Percentiles rank a stretch among this genome's conserved stretches.
These are phyloP conservation scores for Hondaea fermentalgiana DNA, from an alignment of 108 stramenopile species.

Conservation along the genomic window DNA sequence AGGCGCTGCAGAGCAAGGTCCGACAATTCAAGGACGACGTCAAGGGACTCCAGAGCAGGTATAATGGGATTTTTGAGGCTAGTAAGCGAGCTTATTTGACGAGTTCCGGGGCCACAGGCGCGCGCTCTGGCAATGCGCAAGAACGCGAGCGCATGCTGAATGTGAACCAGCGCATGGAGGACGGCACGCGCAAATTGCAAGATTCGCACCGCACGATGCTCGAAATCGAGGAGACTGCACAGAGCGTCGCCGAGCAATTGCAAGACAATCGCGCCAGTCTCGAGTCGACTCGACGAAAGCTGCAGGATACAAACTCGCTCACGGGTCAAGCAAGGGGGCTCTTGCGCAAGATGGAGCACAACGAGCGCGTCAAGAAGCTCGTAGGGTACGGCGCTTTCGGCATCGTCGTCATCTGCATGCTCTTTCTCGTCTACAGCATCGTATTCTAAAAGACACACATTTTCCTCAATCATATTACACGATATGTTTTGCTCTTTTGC, in stretches of 20 bases:
- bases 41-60: neutral
- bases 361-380: neutral
- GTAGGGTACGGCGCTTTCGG: neutral
- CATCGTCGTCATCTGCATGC: neutral
- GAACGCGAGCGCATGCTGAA: neutral
- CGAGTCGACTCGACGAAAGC: neutral
- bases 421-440: neutral
- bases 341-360: neutral
- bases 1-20: neutral
- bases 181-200: neutral
- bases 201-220: neutral
- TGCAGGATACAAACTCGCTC: neutral
- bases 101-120: neutral
- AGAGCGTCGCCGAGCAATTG: neutral
- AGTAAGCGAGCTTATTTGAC: neutral
- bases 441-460: neutral
- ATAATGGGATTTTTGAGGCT: neutral
- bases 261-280: neutral
- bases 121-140: neutral
- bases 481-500: neutral
- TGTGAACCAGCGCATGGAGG: neutral
- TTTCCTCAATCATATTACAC: neutral
- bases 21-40: neutral
- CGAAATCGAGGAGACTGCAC: conserved; percentile 10
- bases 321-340: neutral